phyloP scores from a whole-genome alignment of 2,329 filamentous ascomycete species.

The Penicillium nordicum region DNA sequence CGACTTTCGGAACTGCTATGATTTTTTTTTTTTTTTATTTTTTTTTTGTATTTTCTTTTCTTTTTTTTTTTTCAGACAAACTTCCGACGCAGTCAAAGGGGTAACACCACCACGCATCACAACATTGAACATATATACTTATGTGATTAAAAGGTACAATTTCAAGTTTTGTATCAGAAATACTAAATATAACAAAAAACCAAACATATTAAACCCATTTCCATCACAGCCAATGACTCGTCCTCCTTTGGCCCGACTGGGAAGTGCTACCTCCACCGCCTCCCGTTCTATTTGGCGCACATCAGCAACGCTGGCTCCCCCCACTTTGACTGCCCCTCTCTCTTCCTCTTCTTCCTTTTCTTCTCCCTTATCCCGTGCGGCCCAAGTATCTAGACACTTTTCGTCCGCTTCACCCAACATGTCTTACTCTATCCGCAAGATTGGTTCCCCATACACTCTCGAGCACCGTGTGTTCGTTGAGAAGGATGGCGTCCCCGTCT shows the following conservation, averaged over 20 bases:
- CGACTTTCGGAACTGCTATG: constrained; percentile 6
- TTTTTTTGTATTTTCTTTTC: neutral
- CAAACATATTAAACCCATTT: neutral
- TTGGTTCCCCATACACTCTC: constrained; percentile 85
- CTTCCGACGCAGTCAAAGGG: neutral
- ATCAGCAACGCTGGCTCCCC: constrained; percentile 43
- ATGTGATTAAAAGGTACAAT: neutral
- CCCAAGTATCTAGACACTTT: constrained; percentile 49
- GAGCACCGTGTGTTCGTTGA: constrained; percentile 98
- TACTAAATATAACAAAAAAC: neutral
- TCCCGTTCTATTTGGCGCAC: constrained; percentile 32
- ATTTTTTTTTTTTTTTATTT: neutral
- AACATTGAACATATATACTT: neutral
- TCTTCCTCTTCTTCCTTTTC: constrained; percentile 23
- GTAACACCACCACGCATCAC: neutral
- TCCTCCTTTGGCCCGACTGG: constrained; percentile 34
- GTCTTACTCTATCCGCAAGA: constrained; percentile 75
- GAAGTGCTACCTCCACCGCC: constrained; percentile 34
- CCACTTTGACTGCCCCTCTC: constrained; percentile 35
- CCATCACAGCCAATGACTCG: constrained; percentile 21
- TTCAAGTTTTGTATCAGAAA: neutral
- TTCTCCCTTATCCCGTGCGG: constrained; percentile 35
- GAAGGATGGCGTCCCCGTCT: constrained; percentile 91
- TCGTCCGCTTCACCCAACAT: constrained; percentile 39
- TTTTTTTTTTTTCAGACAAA: neutral